Base-by-base conservation (phyloP, 148 eudicot genomes). In the Dianthus caryophyllus region DNA sequence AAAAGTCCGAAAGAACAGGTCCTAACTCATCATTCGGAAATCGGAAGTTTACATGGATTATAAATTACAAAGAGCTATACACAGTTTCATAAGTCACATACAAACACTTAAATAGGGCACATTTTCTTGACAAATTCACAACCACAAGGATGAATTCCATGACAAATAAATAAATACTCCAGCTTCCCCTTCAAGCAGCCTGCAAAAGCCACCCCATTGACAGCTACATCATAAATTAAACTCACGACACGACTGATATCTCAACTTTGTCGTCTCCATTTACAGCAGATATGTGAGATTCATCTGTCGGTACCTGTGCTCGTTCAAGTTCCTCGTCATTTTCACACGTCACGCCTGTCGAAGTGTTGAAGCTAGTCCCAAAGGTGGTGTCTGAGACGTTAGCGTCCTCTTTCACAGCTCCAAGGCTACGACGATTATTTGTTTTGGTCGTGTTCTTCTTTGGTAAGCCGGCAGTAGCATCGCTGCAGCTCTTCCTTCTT, bases 401-500 rank as follows among this genome's bases (percentile, higher is more conserved):
- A 51, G 69, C 24, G 55, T 58, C 60, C 50, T 20, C 50, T 30
- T 72, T 72, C 22, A 43, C 46, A 44, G 48, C 65, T 27, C 67
- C 78, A 38, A 87, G 71, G 76, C 85, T 78, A 38, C 68, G 76
- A 31, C 85, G 88, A 53, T 65, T 75, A 53, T 65, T 75, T 74
- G 69, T 84, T 60, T 53, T 73, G 64, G 46, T 60, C 30, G 47
- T 36, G 62, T 48, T 62, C 59, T 72, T 80, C 36, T 51, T 75
- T 39, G 75, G 17, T 15, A 68, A 68, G 5, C 46, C 27, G 57
- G 11, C 22, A 18, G 38, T 33, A 33, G 46, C 61, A 64, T 79
- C 87, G 67, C 79, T 79, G 77, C 73, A 83, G 78, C 88, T 87
- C 83, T 90, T 87, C 64, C 87, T 83, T 83, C 95, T 78, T 58